Conservation (phyloP, 2,329 filamentous ascomycete genomes). For the Chrysosporium keratinophilum region DNA sequence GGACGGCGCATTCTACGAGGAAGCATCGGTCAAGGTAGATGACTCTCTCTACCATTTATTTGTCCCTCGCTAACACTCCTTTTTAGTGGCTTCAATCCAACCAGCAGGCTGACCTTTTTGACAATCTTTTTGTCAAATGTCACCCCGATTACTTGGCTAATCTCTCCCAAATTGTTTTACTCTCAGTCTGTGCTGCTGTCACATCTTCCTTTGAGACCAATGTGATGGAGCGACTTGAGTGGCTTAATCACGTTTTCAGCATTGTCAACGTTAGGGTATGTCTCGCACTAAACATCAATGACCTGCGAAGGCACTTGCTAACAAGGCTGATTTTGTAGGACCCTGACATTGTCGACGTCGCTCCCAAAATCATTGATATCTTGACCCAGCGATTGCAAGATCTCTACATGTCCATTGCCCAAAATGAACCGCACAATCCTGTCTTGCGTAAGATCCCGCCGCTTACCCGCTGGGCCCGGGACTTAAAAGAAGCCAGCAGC, state of each 20-base stretch:
- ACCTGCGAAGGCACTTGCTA: neutral
- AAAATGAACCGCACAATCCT: conserved; percentile 43
- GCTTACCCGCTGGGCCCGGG: conserved; percentile 36
- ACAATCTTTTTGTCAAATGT: conserved; percentile 49
- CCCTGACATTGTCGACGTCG: conserved; percentile 46
- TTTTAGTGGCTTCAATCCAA: conserved; percentile 51
- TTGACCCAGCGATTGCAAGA: conserved; percentile 47
- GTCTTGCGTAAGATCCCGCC: conserved; percentile 43
- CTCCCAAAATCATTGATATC: conserved; percentile 51
- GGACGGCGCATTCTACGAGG: conserved; percentile 33
- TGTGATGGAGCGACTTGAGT: conserved; percentile 45
- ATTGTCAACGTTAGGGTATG: conserved; percentile 45
- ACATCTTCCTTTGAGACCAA: conserved; percentile 47
- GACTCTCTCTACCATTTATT: neutral
- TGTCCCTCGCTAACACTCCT: conserved; percentile 7
- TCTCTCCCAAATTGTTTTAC: conserved; percentile 47
- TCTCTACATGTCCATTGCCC: conserved; percentile 48
- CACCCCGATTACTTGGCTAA: conserved; percentile 47
- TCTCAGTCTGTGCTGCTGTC: conserved; percentile 54
- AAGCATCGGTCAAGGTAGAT: conserved; percentile 37
- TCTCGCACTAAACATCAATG: neutral
- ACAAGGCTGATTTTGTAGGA: conserved; percentile 29
- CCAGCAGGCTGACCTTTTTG: conserved; percentile 51
- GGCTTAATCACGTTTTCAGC: conserved; percentile 48
- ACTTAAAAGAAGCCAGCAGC: conserved; percentile 20